A percentile compares a stretch with the other conserved stretches of the same genome.
Conservation (phyloP, 768 basidiomycete genomes). For the Pilatotrama ljubarskyi region DNA sequence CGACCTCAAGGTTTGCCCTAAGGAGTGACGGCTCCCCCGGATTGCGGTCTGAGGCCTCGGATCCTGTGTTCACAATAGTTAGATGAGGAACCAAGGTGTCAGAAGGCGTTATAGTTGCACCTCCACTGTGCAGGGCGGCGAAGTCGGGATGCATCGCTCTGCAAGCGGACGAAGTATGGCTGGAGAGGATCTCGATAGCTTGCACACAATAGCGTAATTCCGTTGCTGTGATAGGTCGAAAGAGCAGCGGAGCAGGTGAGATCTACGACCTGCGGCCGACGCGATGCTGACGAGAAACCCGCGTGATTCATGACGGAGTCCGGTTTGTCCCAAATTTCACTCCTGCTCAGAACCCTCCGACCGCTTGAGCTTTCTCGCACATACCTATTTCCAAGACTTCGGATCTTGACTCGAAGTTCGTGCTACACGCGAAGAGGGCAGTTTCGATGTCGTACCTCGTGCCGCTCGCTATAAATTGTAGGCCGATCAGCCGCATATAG, state of each 20-base stretch:
- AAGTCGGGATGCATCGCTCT: slow-evolving; percentile 5
- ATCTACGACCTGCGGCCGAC: background rate
- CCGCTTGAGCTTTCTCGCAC: no score
- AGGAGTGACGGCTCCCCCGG: background rate
- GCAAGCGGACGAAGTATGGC: background rate
- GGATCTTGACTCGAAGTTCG: background rate
- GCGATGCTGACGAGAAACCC: background rate
- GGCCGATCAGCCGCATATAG: background rate
- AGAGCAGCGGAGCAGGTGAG: background rate
- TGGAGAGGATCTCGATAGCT: background rate
- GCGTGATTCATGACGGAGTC: slow-evolving; percentile 2
- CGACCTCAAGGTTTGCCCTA: background rate
- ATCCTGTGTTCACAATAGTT: background rate
- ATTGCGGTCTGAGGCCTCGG: slow-evolving; percentile 1
- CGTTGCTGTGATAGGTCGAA: slow-evolving; percentile 13
- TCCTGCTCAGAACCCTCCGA: background rate
- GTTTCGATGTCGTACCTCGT: background rate
- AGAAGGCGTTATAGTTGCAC: background rate
- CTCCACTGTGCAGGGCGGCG: slow-evolving; percentile 3
- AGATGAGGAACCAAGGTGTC: background rate
- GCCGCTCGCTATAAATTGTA: background rate
- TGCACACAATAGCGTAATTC: slow-evolving; percentile 2
- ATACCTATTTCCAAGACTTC: background rate
- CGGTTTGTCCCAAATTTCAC: background rate
- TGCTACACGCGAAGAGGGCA: background rate